Percentiles rank a stretch among this genome's conserved stretches.
Evolutionary conservation across 768 basidiomycete species (phyloP).

Genomic region (Inosperma sp.): DNA sequence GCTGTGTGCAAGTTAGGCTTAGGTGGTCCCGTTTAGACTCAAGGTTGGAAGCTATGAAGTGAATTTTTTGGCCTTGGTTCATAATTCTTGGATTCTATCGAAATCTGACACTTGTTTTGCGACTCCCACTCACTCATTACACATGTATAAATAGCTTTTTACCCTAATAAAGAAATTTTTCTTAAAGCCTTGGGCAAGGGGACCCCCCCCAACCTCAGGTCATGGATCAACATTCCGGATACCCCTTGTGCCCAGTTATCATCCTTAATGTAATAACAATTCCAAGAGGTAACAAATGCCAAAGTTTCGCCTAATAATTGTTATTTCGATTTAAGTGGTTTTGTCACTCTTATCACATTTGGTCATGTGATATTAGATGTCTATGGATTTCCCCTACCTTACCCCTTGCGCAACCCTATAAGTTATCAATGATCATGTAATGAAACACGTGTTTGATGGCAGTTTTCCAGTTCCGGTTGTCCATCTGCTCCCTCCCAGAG

Average conservation of each 20-base stretch:
- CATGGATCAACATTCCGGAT: neutral
- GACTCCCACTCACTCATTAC: neutral
- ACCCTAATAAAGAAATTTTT: neutral
- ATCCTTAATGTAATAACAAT: too few relatives aligned
- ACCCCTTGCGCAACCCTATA: too few relatives aligned
- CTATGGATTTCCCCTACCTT: too few relatives aligned
- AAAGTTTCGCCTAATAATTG: too few relatives aligned
- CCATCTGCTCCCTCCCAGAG: too few relatives aligned
- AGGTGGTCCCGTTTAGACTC: neutral
- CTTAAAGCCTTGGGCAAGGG: neutral
- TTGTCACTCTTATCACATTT: too few relatives aligned
- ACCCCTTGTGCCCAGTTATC: too few relatives aligned
- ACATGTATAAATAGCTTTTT: neutral
- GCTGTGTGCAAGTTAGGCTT: neutral
- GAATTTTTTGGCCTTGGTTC: neutral
- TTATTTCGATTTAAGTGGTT: too few relatives aligned
- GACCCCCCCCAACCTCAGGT: neutral
- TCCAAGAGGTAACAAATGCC: too few relatives aligned
- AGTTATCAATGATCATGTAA: too few relatives aligned
- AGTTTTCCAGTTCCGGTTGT: conserved; percentile 36
- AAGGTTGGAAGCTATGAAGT: neutral
- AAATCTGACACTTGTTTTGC: neutral
- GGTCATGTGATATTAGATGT: too few relatives aligned
- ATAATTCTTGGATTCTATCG: neutral
- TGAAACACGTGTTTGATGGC: conserved; percentile 34